phyloP scores from a whole-genome alignment of 2,329 filamentous ascomycete genomes.

The Mycosphaerella sp. region DNA sequence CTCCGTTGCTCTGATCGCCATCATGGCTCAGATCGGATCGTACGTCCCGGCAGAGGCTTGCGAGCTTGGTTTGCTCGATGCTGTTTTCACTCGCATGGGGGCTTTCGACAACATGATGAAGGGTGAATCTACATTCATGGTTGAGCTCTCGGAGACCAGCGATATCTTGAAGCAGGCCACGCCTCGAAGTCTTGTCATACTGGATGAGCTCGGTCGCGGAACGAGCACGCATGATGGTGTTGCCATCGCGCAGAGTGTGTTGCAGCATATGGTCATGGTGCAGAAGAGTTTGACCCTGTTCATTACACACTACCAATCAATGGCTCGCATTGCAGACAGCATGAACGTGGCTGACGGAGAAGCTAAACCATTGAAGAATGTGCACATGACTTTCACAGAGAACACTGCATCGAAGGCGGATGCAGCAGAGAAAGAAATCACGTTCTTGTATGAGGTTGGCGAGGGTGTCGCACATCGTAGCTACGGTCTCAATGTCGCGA shows the following conservation, averaged over 20 bases:
- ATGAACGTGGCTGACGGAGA: conserved; percentile 53
- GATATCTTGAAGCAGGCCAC: conserved; percentile 87
- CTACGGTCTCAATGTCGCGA: conserved; percentile 89
- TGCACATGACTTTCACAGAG: conserved; percentile 86
- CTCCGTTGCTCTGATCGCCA: conserved; percentile 79
- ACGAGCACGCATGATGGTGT: conserved; percentile 95
- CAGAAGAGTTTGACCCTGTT: conserved; percentile 77
- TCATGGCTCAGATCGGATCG: conserved; percentile 91
- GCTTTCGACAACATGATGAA: conserved; percentile 94
- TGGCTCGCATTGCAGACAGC: conserved; percentile 64
- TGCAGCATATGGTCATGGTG: conserved; percentile 73
- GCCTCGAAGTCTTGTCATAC: conserved; percentile 74
- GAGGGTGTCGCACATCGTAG: conserved; percentile 89
- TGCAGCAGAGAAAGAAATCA: conserved; percentile 65
- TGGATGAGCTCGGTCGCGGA: conserved; percentile 90
- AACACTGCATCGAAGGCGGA: conserved; percentile 40
- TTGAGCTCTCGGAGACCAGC: conserved; percentile 87
- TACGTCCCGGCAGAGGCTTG: conserved; percentile 79
- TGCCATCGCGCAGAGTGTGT: conserved; percentile 86
- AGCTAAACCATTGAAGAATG: conserved; percentile 57
- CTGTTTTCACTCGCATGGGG: conserved; percentile 91
- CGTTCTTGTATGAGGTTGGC: conserved; percentile 87
- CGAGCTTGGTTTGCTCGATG: conserved; percentile 74
- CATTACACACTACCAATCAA: conserved; percentile 94
- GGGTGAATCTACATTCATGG: conserved; percentile 96